phyloP scores from a whole-genome alignment of 2,329 filamentous ascomycete species.

The Cladophialophora immunda region DNA sequence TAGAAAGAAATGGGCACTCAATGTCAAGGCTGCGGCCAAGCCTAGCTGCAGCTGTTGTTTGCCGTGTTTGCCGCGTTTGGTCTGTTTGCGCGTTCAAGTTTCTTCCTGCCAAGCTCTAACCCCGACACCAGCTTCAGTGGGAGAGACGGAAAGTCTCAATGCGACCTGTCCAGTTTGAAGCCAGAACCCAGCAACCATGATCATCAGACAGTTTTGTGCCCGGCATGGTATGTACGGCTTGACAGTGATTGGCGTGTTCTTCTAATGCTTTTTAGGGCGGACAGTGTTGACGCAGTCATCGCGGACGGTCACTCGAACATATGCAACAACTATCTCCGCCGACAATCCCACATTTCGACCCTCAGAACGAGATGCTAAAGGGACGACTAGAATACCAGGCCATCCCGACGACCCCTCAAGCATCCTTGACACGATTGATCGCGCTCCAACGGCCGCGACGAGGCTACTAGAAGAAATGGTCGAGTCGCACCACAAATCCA shows the following conservation, averaged over 20 bases:
- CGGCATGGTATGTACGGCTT: constrained; percentile 37
- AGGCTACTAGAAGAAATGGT: constrained; percentile 22
- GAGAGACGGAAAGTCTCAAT: constrained; percentile 1
- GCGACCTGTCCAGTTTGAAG: background rate
- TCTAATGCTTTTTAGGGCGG: constrained; percentile 35
- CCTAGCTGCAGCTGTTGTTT: background rate
- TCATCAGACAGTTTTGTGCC: constrained; percentile 39
- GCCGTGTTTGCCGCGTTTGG: constrained; percentile 6
- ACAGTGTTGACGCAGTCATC: constrained; percentile 37
- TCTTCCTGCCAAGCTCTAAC: constrained; percentile 2
- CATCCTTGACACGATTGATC: constrained; percentile 35
- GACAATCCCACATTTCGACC: constrained; percentile 33
- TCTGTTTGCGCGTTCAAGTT: background rate
- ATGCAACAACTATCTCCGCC: constrained; percentile 32
- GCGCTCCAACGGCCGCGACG: constrained; percentile 27
- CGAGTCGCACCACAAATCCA: constrained; percentile 28
- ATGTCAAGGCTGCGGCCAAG: too few species aligned
- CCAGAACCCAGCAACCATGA: constrained; percentile 31
- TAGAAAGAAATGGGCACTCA: background rate
- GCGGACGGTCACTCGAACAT: constrained; percentile 23
- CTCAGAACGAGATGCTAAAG: constrained; percentile 34
- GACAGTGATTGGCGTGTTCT: background rate
- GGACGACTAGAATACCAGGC: constrained; percentile 28
- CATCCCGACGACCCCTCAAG: constrained; percentile 40
- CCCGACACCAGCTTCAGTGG: constrained; percentile 13